These are phyloP conservation scores for Leptographium galeiforme DNA, from an alignment of 2,329 filamentous ascomycete genomes.

Conservation along the genomic window DNA sequence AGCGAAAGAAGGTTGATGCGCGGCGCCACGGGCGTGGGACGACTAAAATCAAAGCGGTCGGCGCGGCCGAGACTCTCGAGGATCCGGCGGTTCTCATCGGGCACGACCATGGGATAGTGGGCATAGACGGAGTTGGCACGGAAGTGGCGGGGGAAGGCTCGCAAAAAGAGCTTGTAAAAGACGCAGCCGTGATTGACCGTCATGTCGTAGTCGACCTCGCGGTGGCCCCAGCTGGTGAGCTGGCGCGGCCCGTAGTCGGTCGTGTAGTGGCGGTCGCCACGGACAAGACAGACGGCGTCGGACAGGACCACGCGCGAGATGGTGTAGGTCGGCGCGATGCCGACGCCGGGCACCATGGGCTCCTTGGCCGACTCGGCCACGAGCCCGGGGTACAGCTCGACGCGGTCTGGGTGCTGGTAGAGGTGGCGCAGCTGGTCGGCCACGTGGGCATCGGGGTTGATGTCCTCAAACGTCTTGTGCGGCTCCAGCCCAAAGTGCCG, in stretches of 20 bases:
- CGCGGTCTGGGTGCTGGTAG: slow-evolving; percentile 66
- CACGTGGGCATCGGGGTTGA: slow-evolving; percentile 64
- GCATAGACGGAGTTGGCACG: slow-evolving; percentile 66
- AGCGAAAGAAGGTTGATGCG: slow-evolving; percentile 47
- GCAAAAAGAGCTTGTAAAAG: slow-evolving; percentile 71
- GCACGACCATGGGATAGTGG: slow-evolving; percentile 61
- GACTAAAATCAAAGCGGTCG: slow-evolving; percentile 55
- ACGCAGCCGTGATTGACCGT: slow-evolving; percentile 67
- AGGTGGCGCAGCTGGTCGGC: slow-evolving; percentile 51
- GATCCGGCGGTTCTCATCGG: slow-evolving; percentile 58
- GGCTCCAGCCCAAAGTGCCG: slow-evolving; percentile 67
- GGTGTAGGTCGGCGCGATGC: slow-evolving; percentile 63
- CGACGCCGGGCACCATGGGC: slow-evolving; percentile 61
- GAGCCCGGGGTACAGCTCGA: slow-evolving; percentile 69
- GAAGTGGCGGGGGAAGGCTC: slow-evolving; percentile 72
- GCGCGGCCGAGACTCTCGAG: slow-evolving; percentile 53
- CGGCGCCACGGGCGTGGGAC: slow-evolving; percentile 37
- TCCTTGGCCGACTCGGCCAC: slow-evolving; percentile 64
- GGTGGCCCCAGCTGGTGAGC: slow-evolving; percentile 75
- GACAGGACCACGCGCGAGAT: slow-evolving; percentile 65
- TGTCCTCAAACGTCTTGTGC: slow-evolving; percentile 68
- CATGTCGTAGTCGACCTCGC: slow-evolving; percentile 58
- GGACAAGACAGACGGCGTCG: slow-evolving; percentile 65
- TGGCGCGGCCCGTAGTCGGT: slow-evolving; percentile 60
- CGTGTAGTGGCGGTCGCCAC: slow-evolving; percentile 69